A percentile compares a stretch with the other conserved stretches of the same genome.
Conservation (phyloP, 305 asterid genomes). For the Fraxinus ornus region DNA sequence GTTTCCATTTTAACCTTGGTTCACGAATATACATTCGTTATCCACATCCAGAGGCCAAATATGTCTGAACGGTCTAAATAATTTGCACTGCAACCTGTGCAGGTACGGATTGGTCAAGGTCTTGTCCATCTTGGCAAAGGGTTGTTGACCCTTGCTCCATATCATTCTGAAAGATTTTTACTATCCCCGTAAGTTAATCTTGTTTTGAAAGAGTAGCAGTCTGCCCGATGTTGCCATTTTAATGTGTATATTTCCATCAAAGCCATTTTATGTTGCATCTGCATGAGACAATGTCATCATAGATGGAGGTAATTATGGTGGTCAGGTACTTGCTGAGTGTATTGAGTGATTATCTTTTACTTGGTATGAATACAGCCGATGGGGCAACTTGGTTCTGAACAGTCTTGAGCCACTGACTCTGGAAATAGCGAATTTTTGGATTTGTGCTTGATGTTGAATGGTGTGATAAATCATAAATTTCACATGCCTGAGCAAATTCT, state of each 20-base stretch:
- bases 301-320: not conserved
- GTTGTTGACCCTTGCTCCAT: constrained; percentile 82
- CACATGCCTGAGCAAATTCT: not conserved
- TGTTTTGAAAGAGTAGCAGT: not conserved
- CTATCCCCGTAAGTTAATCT: constrained; percentile 73
- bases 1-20: constrained; percentile 19
- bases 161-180: constrained; percentile 81
- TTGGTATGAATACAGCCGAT: not conserved
- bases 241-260: not conserved
- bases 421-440: not conserved
- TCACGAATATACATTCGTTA: not conserved
- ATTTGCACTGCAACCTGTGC: constrained; percentile 24
- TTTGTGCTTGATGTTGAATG: not conserved
- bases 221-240: constrained; percentile 3
- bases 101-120: constrained; percentile 98
- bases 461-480: not conserved
- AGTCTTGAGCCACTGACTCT: not conserved
- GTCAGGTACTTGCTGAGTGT: not conserved
- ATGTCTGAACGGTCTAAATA: constrained; percentile 24
- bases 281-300: not conserved
- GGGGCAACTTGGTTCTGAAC: not conserved
- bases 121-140: constrained; percentile 95
- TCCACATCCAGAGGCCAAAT: constrained; percentile 20
- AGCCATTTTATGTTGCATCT: constrained; percentile 2
- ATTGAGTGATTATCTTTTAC: not conserved